Evolutionary conservation across 176 grass and related monocot species (phyloP).

Genomic region (Paspalum notatum): DNA sequence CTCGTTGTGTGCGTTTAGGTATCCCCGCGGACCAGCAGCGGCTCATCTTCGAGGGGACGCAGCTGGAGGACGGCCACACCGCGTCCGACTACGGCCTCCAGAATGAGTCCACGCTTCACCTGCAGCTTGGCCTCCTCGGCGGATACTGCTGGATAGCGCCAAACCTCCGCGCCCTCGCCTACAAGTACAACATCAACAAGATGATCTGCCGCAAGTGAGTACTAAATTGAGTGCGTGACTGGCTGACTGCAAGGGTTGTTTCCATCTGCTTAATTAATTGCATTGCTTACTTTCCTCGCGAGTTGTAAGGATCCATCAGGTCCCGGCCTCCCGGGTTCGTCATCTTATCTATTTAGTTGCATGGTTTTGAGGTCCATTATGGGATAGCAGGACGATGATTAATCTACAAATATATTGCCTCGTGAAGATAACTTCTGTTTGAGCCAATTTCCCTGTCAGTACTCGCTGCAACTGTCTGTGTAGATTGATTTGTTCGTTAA

Average conservation of each 20-base stretch:
- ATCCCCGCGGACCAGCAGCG: constrained; percentile 46
- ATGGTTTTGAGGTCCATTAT: neutral
- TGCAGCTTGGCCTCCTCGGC: constrained; percentile 28
- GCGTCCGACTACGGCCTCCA: constrained; percentile 51
- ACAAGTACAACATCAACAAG: constrained; percentile 38
- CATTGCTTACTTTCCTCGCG: too few species aligned
- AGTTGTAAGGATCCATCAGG: too few species aligned
- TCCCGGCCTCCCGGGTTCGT: too few species aligned
- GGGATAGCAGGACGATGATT: too few species aligned
- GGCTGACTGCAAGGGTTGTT: too few species aligned
- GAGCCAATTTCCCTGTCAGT: neutral
- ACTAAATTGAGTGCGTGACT: too few species aligned
- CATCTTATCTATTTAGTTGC: neutral
- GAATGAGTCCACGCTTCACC: constrained; percentile 38
- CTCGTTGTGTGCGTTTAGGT: neutral
- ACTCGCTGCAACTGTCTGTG: neutral
- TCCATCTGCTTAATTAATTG: too few species aligned
- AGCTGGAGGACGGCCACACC: constrained; percentile 54
- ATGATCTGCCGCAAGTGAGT: constrained; percentile 49
- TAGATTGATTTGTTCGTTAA: neutral
- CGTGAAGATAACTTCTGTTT: neutral
- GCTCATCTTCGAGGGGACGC: constrained; percentile 51
- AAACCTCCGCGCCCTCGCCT: constrained; percentile 11
- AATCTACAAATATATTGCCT: neutral
- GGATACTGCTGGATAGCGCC: neutral